Evolutionary conservation across 2,329 filamentous ascomycete species (phyloP).

Genomic region (Penicillium nordicum): DNA sequence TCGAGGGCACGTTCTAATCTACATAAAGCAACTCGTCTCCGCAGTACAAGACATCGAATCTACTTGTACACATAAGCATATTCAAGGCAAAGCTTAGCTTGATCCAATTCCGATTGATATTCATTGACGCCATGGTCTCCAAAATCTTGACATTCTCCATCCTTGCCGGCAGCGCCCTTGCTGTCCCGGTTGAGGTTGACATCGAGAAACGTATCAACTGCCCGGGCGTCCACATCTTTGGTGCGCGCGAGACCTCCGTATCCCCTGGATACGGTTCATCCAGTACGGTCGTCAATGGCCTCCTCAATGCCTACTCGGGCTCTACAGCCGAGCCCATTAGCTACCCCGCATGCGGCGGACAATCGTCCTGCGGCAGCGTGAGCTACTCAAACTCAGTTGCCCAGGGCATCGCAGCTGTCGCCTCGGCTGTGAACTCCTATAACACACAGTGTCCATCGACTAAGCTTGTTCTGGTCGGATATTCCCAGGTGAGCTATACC

Average conservation of each 20-base stretch:
- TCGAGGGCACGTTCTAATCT: background rate
- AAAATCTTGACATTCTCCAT: conserved; percentile 7
- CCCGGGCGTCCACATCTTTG: conserved; percentile 50
- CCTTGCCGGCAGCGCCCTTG: conserved; percentile 4
- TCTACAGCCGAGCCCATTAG: conserved; percentile 54
- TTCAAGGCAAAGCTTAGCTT: background rate
- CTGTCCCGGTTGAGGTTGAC: conserved; percentile 8
- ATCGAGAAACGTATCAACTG: conserved; percentile 31
- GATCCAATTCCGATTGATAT: background rate
- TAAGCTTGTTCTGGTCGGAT: conserved; percentile 60
- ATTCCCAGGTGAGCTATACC: conserved; percentile 53
- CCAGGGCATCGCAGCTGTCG: conserved; percentile 58
- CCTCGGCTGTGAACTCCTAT: conserved; percentile 57
- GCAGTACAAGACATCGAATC: too few species aligned
- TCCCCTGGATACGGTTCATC: conserved; percentile 52
- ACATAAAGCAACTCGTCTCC: background rate
- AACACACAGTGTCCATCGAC: conserved; percentile 56
- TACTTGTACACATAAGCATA: background rate
- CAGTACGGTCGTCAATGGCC: conserved; percentile 50
- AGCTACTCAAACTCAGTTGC: conserved; percentile 59
- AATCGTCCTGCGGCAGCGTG: conserved; percentile 55
- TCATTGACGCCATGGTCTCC: conserved; percentile 1
- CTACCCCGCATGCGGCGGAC: conserved; percentile 63
- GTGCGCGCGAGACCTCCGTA: conserved; percentile 51
- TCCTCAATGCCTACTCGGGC: conserved; percentile 49